These are phyloP conservation scores for Syncephalastrum racemosum DNA, from an alignment of 371 early-diverging fungal genomes.

Conservation along the genomic window DNA sequence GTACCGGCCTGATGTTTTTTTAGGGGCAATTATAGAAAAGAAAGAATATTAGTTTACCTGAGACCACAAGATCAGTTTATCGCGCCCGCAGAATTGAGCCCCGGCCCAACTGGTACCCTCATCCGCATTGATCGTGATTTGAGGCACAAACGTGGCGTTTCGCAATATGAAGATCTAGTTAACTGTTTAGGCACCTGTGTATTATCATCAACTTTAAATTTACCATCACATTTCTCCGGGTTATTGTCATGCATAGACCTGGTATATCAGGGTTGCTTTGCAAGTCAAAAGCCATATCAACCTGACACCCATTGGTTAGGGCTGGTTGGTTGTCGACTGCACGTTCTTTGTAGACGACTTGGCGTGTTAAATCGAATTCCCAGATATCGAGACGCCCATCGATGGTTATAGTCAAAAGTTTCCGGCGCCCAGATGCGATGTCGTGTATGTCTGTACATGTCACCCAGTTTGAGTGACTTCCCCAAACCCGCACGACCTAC, in stretches of 20 bases:
- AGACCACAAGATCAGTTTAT: slow-evolving; percentile 30
- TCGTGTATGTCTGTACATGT: slow-evolving; percentile 57
- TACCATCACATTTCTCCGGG: slow-evolving; percentile 33
- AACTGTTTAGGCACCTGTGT: not conserved
- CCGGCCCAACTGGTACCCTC: slow-evolving; percentile 30
- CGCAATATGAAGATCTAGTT: slow-evolving; percentile 28
- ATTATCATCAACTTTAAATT: not conserved
- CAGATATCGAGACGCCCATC: slow-evolving; percentile 50
- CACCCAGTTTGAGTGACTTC: slow-evolving; percentile 67
- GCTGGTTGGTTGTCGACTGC: slow-evolving; percentile 17
- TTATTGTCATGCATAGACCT: slow-evolving; percentile 35
- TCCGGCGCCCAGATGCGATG: slow-evolving; percentile 19
- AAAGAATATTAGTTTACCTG: slow-evolving; percentile 13
- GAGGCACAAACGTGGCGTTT: slow-evolving; percentile 25
- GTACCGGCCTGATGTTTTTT: slow-evolving; percentile 28
- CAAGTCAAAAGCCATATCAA: slow-evolving; percentile 27
- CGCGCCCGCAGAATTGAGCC: slow-evolving; percentile 30
- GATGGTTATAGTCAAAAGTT: slow-evolving; percentile 42
- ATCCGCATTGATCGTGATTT: slow-evolving; percentile 30
- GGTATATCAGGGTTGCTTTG: slow-evolving; percentile 18
- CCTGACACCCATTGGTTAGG: not conserved
- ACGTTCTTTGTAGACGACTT: slow-evolving; percentile 41
- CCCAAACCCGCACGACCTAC: slow-evolving; percentile 67
- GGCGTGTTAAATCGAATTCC: slow-evolving; percentile 47
- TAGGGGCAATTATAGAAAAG: not conserved